Base-by-base conservation (phyloP, 495 filamentous ascomycete genomes). In the Opeltia flavorubescens region DNA sequence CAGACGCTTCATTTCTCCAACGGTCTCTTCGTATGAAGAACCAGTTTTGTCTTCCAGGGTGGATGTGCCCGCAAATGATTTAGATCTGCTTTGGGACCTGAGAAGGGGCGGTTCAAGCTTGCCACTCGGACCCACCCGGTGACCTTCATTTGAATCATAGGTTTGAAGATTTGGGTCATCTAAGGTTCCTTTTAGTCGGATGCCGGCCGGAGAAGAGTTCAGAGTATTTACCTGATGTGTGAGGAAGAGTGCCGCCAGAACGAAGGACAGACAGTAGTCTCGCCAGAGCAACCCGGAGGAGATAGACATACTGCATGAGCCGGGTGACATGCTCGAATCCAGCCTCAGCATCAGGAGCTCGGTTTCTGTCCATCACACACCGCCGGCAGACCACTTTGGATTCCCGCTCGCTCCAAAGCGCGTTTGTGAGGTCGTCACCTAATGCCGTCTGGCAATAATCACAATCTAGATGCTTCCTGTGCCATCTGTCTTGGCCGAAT, bases 271-370 rank as follows among this genome's bases (percentile, higher is more conserved):
- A 80, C 30, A 99, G 70, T 28, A 99, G 71, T 45, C 93, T 74
- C 6, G 93, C 93, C 41, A 96, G 78, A 31, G 93, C 91, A 24
- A 96, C 89, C 57, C 82, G 77, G 27, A 99, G 67, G 34, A 99
- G 68, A 62, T 93, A 95, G 11, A 96, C 79, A 55, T 94, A 99
- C 62, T 96, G 91, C 59, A 86, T 80, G 44, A 99, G 69, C 58
- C 89, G 83, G 11, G 86, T 79, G 21, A 94, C 76, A 28, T 71
- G 74, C 43, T 68, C 62, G 55, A 86, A 83, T 2, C 70, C 71
- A 6, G 63, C 63, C 44, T 70, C 60, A 1, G 71, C 69, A 44
- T 76, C 74, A 2, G 69, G 56, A 12, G 60, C 55, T 38, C 68
- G 62, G 34, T 38, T 44, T 31, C 61, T 59, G 15, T 69, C 62